Percentiles rank a stretch among this genome's conserved stretches.
Conservation (phyloP, 768 basidiomycete genomes). For the Lyophyllum decastes region DNA sequence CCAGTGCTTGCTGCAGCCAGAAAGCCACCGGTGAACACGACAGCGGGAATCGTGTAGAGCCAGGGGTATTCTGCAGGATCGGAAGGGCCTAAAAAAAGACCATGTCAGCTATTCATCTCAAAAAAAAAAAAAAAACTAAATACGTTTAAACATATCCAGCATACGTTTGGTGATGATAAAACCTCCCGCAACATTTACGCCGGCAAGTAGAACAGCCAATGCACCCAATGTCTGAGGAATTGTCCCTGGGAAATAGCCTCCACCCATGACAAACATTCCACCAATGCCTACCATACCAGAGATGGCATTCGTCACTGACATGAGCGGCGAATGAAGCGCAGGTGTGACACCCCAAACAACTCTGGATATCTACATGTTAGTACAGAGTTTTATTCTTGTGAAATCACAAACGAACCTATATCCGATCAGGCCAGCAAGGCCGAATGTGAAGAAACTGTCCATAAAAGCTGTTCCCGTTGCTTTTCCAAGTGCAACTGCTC, state of each 20-base stretch:
- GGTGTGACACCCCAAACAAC: constrained; percentile 91
- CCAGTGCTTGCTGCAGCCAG: constrained; percentile 81
- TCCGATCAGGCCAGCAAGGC: constrained; percentile 82
- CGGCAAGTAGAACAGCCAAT: constrained; percentile 81
- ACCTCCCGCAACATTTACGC: constrained; percentile 86
- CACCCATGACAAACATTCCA: constrained; percentile 90
- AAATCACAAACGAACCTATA: constrained; percentile 41
- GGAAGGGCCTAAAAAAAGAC: constrained; percentile 54
- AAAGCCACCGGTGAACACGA: constrained; percentile 83
- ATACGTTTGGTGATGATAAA: constrained; percentile 91
- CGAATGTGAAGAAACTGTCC: constrained; percentile 88
- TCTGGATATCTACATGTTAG: constrained; percentile 30
- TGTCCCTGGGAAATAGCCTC: constrained; percentile 80
- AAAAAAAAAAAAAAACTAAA: constrained; percentile 14
- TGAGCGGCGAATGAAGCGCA: constrained; percentile 85
- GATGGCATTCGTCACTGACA: constrained; percentile 90
- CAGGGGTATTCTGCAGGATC: constrained; percentile 90
- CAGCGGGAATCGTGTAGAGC: constrained; percentile 78
- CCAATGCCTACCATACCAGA: constrained; percentile 65
- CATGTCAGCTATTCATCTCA: constrained; percentile 1
- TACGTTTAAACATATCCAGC: constrained; percentile 92
- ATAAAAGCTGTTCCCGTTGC: constrained; percentile 82
- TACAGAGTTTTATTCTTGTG: background rate
- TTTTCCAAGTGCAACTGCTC: constrained; percentile 73
- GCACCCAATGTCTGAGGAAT: constrained; percentile 81